Base-by-base conservation (phyloP, 2,329 filamentous ascomycete genomes). In the Penicillium sp. region DNA sequence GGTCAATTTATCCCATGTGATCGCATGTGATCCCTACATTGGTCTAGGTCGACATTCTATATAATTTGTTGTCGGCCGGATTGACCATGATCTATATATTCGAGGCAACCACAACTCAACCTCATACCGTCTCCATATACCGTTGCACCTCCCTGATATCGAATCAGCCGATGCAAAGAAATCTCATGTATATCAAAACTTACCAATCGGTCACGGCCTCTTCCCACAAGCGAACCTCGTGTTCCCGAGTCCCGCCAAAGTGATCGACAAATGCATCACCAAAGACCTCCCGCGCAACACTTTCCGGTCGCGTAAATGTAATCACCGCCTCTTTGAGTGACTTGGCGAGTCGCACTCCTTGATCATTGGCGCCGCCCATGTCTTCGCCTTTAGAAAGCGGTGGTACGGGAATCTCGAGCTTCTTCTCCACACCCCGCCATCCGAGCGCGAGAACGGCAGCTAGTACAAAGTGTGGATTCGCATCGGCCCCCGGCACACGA, bases 161-260 rank as follows among this genome's bases (percentile, higher is more conserved):
- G 4, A 41, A 39, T 51, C 41, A 58, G 54, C 31, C 29, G 38
- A 40, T 20, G 23, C 27, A 32, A 32, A n/a, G n/a, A n/a, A 8
- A 27, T 16, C 11, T 14, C 11, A 30, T 11, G n/a, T 14, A 31
- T 5, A 22, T 25, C 5, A 25, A 36, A 38, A 80, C 84, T 64
- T 73, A 90, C 88, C 90, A 96, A 64, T 96, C 92, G 13, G 92
- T 96, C 4, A 96, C 90, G 2, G 89, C 89, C 63, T 96, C 90
- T 55, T 96, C 89, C 84, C 85, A 98, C 13, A 95, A 67, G 44
- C 85, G 72, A 41, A 92, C 76, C 67, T 98, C 92, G 65, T 98
- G 89, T 62, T 94, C 83, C 48, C 92, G 77, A 12, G 90, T 95
- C 11, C 92, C 92, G 9, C 82, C 86, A 69, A 82, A 98, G 64